Evolutionary conservation across 1,284 basidiomycete species (phyloP), one percentile per base, ranked within the genome.

Genomic region (Erythrobasidium hasegawianum): DNA sequence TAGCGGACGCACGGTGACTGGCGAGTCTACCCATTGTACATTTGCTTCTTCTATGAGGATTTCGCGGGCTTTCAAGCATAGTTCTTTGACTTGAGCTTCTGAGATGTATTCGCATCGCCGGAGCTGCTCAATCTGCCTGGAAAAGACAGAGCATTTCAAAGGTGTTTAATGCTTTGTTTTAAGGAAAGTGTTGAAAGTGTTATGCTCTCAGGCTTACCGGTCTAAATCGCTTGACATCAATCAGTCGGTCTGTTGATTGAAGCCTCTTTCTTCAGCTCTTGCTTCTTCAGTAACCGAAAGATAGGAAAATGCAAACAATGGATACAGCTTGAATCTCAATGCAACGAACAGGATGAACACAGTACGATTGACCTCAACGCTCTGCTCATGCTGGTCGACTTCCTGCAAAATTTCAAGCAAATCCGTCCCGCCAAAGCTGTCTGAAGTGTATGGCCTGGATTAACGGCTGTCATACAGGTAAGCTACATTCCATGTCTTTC

Each of bases 1-100:
- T 24, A 18, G 18, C 24, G 24, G 3, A 80, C 87, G 76, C 73
- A 94, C 91, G 58, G 96, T 97, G 2, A 97, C 93, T 11, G 95
- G 95, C 29, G 92, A 88, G 80, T 97, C 93, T 26, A 98, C 90
- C 73, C 88, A 86, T 78, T 97, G 94, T 1, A 98, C 91, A 76
- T 98, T 98, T 7, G 89, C 92, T 79, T 98, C 95, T 79, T 97
- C 95, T 73, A 98, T 90, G 33, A 95, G 81, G 68, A 97, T 95
- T 79, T 97, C 95, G 69, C 94, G 84, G 20, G 95, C 95, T 76
- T 95, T 96, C 72, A 93, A 81, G 78, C 95, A 98, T 29, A 98
- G 83, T 72, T 88, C 83, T 76, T 95, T 94, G 70, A 96, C 93
- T 72, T 93, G 86, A 69, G 89, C 87, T 78, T 97, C 93, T 20